These are phyloP conservation scores for Fistulina hepatica DNA, from an alignment of 1,284 basidiomycete genomes.

Conservation along the genomic window DNA sequence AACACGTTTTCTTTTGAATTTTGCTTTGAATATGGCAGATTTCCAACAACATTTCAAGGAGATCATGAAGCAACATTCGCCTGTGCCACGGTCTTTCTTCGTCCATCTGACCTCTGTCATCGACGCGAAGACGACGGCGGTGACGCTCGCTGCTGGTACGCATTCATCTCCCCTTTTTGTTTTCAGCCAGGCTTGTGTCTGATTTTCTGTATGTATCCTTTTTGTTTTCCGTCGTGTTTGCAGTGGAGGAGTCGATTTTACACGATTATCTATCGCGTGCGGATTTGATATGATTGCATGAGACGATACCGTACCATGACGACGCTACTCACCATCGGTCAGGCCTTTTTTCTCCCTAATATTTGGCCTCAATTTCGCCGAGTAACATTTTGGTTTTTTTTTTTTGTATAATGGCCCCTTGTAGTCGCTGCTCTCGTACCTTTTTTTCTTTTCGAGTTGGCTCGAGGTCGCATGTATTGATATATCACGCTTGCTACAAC, in stretches of 20 bases:
- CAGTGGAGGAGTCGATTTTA: slow-evolving; percentile 42
- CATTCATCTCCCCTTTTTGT: slow-evolving; percentile 3
- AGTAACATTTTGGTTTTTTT: no score
- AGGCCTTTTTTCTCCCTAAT: no score
- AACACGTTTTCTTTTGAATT: background rate
- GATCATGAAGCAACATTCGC: slow-evolving; percentile 45
- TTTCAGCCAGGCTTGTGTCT: slow-evolving; percentile 1
- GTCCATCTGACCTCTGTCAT: slow-evolving; percentile 67
- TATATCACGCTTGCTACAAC: no score
- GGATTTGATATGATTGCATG: slow-evolving; percentile 32
- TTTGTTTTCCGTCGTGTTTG: no score
- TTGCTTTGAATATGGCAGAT: slow-evolving; percentile 28
- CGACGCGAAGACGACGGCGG: slow-evolving; percentile 15
- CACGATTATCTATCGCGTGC: slow-evolving; percentile 41
- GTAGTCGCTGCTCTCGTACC: no score
- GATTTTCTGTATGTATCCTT: no score
- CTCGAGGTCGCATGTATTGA: no score
- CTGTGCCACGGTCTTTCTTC: slow-evolving; percentile 53
- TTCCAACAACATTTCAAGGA: slow-evolving; percentile 60
- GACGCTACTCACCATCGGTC: no score
- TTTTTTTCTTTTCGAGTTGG: no score
- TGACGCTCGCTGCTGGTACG: slow-evolving; percentile 12
- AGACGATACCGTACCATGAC: background rate
- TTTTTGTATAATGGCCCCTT: no score
- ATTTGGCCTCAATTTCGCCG: no score